Evolutionary conservation across 352 stramenopile genomes (phyloP).

Genomic region (Globisporangium irregulare): DNA sequence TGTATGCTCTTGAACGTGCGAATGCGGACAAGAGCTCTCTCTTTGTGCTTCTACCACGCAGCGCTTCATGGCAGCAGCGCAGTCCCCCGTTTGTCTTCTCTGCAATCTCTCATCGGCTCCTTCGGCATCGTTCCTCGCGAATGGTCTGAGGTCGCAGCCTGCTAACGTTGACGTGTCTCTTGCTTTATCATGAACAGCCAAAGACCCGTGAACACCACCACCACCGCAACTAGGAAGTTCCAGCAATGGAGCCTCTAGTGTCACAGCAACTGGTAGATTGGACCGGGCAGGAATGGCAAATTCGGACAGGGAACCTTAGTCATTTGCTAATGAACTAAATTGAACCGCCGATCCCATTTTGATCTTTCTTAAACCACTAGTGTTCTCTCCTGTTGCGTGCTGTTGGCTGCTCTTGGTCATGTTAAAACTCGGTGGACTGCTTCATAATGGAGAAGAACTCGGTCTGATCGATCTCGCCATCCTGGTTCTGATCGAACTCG

Average conservation of each 20-base stretch:
- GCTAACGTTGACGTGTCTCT: slow-evolving; percentile 13
- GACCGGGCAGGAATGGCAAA: slow-evolving; percentile 18
- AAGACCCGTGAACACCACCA: slow-evolving; percentile 74
- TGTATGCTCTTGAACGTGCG: neutral
- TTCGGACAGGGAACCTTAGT: slow-evolving; percentile 10
- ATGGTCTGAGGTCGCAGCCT: slow-evolving; percentile 39
- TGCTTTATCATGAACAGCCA: slow-evolving; percentile 32
- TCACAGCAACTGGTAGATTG: slow-evolving; percentile 16
- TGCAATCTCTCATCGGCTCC: slow-evolving; percentile 41
- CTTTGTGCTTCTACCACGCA: neutral
- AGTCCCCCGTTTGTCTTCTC: neutral
- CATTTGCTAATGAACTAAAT: slow-evolving; percentile 14
- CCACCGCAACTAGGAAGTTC: slow-evolving; percentile 70
- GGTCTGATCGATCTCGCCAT: slow-evolving; percentile 88
- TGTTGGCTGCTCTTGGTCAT: neutral
- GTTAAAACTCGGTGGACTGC: slow-evolving; percentile 70
- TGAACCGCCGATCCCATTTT: slow-evolving; percentile 31
- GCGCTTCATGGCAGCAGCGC: neutral
- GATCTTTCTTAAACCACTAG: slow-evolving; percentile 3
- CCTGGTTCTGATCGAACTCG: slow-evolving; percentile 93
- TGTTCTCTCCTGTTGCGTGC: slow-evolving; percentile 19
- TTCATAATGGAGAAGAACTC: slow-evolving; percentile 92
- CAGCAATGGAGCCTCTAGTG: slow-evolving; percentile 16
- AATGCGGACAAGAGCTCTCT: neutral
- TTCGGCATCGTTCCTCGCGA: slow-evolving; percentile 25